Evolutionary conservation across 805 yeast species (phyloP), one percentile per base, ranked within the genome.

Genomic region (Alloascoidea africana): DNA sequence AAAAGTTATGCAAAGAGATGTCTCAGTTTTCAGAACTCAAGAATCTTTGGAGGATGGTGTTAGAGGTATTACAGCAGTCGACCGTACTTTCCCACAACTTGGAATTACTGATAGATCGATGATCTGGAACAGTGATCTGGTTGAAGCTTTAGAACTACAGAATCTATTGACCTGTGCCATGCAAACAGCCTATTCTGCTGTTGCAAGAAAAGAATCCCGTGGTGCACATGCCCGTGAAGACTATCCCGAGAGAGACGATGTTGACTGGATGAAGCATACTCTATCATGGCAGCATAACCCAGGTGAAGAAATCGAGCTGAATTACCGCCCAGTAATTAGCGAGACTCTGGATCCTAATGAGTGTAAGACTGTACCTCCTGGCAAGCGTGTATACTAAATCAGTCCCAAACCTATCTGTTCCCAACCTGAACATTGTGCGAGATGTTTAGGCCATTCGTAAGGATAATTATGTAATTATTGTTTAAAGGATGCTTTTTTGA

Each of bases 221-320:
- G 98, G 98, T 67, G 97, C 98, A 36, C 98, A 89, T 57, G 96
- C 98, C 42, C 81, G 97, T 70, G 98, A 89, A 63, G 98, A 89
- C 62, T 87, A 63, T 67, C 96, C 94, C 54, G 77, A 75, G 45
- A 85, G 98, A 75, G 95, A 89, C 57, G 98, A 89, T 59, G 86
- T 57, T 40, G 69, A 86, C 71, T 89, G 98, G 98, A 85, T 84
- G 89, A 91, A 89, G 68, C 98, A 89, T 65, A 70, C 96, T 36
- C 66, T 89, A 56, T 84, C 96, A 38, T 89, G 91, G 86, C 97
- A 91, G 69, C 54, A 61, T 41, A 58, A 63, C 17, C 67, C 68
- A 43, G 93, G 89, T 52, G 89, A 70, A 34, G 68, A 69, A 38
- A 85, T 84, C 38, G 64, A 58, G 40, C 73, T 89, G 62, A 76